A percentile compares a stretch with the other conserved stretches of the same genome.
Evolutionary conservation across 352 stramenopile species (phyloP).

Genomic region (Pythium coloratum): DNA sequence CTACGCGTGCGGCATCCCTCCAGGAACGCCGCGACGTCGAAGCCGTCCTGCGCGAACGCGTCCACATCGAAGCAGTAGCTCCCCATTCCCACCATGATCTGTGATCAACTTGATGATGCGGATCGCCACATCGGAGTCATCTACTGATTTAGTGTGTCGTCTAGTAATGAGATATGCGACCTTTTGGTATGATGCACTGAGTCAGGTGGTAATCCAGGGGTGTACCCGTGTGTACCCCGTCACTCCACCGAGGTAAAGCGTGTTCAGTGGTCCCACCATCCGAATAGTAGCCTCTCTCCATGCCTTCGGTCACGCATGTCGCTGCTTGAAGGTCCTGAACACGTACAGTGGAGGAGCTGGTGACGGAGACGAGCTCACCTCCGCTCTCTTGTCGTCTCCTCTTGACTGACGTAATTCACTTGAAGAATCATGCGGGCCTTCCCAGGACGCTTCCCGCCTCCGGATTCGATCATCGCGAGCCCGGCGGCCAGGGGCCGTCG

Average conservation of each 20-base stretch:
- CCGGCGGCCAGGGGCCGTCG: neutral
- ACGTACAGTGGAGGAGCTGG: neutral
- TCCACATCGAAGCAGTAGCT: conserved; percentile 86
- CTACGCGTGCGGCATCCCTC: conserved; percentile 72
- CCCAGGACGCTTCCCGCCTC: neutral
- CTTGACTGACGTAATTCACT: neutral
- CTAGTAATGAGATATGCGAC: too few species aligned
- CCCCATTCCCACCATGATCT: conserved; percentile 19
- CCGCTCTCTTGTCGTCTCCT: neutral
- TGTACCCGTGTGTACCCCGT: neutral
- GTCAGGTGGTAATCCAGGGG: too few species aligned
- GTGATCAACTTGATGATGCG: neutral
- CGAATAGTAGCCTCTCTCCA: neutral
- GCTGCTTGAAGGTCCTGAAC: conserved; percentile 2
- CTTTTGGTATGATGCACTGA: too few species aligned
- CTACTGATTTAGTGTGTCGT: neutral
- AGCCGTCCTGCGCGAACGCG: conserved; percentile 72
- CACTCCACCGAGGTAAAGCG: neutral
- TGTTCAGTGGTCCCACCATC: neutral
- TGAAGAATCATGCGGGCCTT: neutral
- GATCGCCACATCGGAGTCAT: neutral
- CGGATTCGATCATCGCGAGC: neutral
- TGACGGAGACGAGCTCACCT: neutral
- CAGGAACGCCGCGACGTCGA: conserved; percentile 68
- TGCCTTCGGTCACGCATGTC: neutral